phyloP scores from a whole-genome alignment of 169 alveolate species.

The Neospora caninum region DNA sequence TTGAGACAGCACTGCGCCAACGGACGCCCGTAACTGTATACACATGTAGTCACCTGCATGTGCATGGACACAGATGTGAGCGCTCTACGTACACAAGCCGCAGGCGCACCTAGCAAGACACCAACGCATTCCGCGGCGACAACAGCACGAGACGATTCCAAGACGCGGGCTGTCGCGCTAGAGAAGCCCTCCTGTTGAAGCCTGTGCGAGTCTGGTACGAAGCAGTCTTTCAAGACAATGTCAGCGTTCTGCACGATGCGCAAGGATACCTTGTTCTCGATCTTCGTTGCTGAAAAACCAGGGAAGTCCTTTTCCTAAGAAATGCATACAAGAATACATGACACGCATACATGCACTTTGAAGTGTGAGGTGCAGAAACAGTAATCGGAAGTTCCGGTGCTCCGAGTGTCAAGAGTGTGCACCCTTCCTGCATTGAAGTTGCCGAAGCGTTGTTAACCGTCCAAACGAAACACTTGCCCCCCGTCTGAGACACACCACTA shows the following conservation, averaged over 20 bases:
- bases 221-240: constrained; percentile 77
- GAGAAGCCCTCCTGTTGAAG: constrained; percentile 75
- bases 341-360: too few relatives aligned
- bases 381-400: too few relatives aligned
- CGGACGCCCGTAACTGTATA: not conserved
- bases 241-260: constrained; percentile 85
- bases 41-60: not conserved
- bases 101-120: constrained; percentile 57
- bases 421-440: not conserved
- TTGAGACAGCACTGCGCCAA: not conserved
- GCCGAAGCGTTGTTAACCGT: too few relatives aligned
- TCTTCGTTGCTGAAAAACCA: constrained; percentile 76
- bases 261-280: constrained; percentile 80
- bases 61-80: not conserved
- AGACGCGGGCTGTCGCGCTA: constrained; percentile 79
- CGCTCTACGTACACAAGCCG: not conserved
- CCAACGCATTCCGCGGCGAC: constrained; percentile 84
- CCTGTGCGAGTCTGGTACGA: constrained; percentile 80
- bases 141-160: constrained; percentile 79
- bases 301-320: constrained; percentile 72
- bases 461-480: not conserved
- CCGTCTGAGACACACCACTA: constrained; percentile 46
- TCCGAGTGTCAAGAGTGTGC: constrained; percentile 13
- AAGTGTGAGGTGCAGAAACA: too few relatives aligned
- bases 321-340: not conserved